Conservation (phyloP, 2,329 filamentous ascomycete species). For the Acarospora socialis region DNA sequence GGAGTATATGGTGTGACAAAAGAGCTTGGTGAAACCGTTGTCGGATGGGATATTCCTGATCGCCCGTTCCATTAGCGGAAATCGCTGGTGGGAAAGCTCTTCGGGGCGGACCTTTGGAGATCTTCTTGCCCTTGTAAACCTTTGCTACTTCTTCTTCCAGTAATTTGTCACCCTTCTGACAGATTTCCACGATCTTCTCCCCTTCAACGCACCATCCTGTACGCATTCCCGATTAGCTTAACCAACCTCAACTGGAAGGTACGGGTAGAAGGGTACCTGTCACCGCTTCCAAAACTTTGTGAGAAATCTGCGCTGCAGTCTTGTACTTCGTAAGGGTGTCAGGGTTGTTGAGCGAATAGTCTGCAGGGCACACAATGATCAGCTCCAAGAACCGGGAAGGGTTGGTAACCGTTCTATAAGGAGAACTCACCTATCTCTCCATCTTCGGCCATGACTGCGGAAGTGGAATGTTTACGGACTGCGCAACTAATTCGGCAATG, state of each 20-base stretch:
- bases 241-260: slow-evolving; percentile 4
- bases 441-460: slow-evolving; percentile 13
- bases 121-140: slow-evolving; percentile 98
- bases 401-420: background rate
- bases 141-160: slow-evolving; percentile 86
- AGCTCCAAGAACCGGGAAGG: background rate
- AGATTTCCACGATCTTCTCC: slow-evolving; percentile 85
- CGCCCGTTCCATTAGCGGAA: slow-evolving; percentile 1
- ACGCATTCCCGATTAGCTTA: slow-evolving; percentile 19
- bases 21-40: slow-evolving; percentile 83
- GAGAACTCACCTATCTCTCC: slow-evolving; percentile 14
- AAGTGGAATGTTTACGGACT: too few species aligned
- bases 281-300: slow-evolving; percentile 86
- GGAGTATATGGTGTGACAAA: slow-evolving; percentile 97
- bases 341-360: slow-evolving; percentile 80
- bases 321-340: slow-evolving; percentile 99
- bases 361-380: slow-evolving; percentile 30
- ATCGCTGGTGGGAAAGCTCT: background rate
- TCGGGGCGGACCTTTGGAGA: slow-evolving; percentile 68
- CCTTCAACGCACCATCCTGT: slow-evolving; percentile 60
- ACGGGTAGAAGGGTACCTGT: slow-evolving; percentile 29
- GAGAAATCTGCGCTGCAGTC: slow-evolving; percentile 85
- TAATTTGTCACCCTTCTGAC: slow-evolving; percentile 89
- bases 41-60: slow-evolving; percentile 77
- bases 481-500: too few species aligned